A percentile compares a stretch with the other conserved stretches of the same genome.
These are phyloP conservation scores for Candida maris DNA, from an alignment of 805 yeast genomes.

Conservation along the genomic window DNA sequence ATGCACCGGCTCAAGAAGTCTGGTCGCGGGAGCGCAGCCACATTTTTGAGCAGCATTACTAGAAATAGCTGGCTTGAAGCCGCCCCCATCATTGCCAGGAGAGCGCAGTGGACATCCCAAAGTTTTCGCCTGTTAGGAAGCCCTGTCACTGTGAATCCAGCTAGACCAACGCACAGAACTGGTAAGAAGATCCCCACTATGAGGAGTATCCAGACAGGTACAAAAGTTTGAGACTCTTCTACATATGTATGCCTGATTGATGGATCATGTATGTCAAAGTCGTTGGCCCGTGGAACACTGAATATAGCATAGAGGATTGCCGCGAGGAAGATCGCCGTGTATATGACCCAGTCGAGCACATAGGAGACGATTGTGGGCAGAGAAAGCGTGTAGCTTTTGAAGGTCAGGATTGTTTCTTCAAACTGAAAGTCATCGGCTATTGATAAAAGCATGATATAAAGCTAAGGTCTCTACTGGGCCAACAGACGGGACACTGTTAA, in stretches of 20 bases:
- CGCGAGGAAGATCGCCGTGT: constrained; percentile 19
- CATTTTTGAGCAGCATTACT: constrained; percentile 45
- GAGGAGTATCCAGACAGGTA: constrained; percentile 33
- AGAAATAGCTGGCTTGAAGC: constrained; percentile 36
- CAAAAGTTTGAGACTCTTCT: constrained; percentile 31
- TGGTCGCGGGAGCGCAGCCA: constrained; percentile 48
- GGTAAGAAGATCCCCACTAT: constrained; percentile 33
- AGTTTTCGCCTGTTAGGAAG: constrained; percentile 22
- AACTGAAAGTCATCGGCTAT: constrained; percentile 20
- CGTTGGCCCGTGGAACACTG: constrained; percentile 37
- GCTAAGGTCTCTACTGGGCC: too few relatives aligned
- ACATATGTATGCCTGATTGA: constrained; percentile 33
- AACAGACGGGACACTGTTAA: too few relatives aligned
- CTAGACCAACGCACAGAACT: constrained; percentile 23
- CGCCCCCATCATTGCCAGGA: constrained; percentile 36
- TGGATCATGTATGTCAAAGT: constrained; percentile 36
- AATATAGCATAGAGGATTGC: constrained; percentile 32
- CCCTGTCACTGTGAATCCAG: constrained; percentile 20
- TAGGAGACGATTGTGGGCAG: constrained; percentile 29
- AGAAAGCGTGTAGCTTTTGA: constrained; percentile 25
- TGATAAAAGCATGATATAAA: constrained; percentile 14
- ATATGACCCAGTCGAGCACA: constrained; percentile 31
- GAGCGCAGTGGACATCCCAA: constrained; percentile 41
- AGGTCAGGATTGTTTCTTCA: constrained; percentile 26
- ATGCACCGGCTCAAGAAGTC: constrained; percentile 49